Percentiles rank a stretch among this genome's conserved stretches.
These are phyloP conservation scores for Botryobasidium botryosum DNA, from an alignment of 768 basidiomycete genomes.

Conservation along the genomic window DNA sequence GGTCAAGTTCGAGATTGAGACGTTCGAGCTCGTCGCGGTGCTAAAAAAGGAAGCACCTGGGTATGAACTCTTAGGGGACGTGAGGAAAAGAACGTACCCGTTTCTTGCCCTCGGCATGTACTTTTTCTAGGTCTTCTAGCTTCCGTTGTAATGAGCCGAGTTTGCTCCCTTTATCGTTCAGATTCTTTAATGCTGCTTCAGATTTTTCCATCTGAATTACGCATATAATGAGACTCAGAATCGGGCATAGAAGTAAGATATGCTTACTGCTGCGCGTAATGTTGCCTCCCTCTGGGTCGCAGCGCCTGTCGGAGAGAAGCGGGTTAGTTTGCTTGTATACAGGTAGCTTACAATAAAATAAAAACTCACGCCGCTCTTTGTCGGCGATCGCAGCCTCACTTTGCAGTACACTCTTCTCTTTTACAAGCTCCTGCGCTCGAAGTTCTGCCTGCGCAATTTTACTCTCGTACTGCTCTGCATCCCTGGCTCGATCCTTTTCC, in stretches of 20 bases:
- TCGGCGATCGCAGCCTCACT: not conserved
- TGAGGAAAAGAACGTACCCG: slow-evolving; percentile 2
- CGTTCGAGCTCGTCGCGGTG: not conserved
- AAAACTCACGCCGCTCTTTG: not conserved
- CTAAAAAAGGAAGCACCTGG: not conserved
- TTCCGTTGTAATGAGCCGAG: slow-evolving; percentile 6
- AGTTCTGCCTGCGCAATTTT: not conserved
- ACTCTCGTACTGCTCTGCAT: not conserved
- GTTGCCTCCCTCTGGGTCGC: slow-evolving; percentile 3
- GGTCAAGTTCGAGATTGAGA: not conserved
- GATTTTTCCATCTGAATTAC: slow-evolving; percentile 8
- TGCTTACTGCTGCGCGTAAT: not conserved
- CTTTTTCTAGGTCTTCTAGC: slow-evolving; percentile 6
- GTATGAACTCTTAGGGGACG: not conserved
- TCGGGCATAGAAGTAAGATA: not conserved
- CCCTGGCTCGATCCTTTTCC: not conserved
- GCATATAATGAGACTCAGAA: not conserved
- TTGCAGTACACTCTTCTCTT: not conserved
- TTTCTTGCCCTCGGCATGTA: slow-evolving; percentile 6
- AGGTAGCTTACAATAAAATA: not conserved
- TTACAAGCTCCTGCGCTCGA: not conserved
- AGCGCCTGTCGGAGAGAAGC: not conserved
- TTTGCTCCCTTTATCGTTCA: slow-evolving; percentile 5
- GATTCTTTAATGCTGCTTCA: slow-evolving; percentile 2
- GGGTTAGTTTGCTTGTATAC: not conserved